Conservation (phyloP, 768 basidiomycete genomes). For the Daedalea quercina region DNA sequence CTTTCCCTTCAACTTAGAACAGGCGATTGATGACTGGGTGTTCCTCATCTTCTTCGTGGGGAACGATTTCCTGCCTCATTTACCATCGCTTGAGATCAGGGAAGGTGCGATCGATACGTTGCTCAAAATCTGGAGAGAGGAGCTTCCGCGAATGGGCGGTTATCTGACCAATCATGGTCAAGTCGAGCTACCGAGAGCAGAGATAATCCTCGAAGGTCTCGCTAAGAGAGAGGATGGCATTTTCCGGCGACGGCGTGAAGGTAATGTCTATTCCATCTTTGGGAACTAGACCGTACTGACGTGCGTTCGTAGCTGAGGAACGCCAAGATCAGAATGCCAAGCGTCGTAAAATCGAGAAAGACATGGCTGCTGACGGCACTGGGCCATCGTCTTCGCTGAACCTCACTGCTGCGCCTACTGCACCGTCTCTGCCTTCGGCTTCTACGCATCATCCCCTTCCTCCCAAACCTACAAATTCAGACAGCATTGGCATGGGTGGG, state of each 20-base stretch:
- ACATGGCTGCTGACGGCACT: conserved; percentile 20
- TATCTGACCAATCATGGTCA: conserved; percentile 92
- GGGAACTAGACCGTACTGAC: conserved; percentile 4
- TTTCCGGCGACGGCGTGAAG: conserved; percentile 85
- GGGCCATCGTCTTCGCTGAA: conserved; percentile 46
- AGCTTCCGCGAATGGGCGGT: conserved; percentile 93
- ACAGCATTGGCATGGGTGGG: conserved; percentile 3
- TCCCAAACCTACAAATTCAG: conserved; percentile 49
- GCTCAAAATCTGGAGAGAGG: conserved; percentile 91
- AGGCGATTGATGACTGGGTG: conserved; percentile 99
- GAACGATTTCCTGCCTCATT: conserved; percentile 97
- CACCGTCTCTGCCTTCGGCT: conserved; percentile 19
- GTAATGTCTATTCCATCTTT: conserved; percentile 31
- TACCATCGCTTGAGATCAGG: conserved; percentile 96
- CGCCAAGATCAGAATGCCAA: conserved; percentile 90
- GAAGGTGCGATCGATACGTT: conserved; percentile 99
- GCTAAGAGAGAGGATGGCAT: conserved; percentile 95
- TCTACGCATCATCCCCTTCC: conserved; percentile 17
- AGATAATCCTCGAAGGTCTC: conserved; percentile 93
- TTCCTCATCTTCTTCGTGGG: conserved; percentile 99
- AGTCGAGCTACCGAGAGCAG: conserved; percentile 77
- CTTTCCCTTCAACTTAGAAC: conserved; percentile 90
- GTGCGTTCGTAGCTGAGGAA: conserved; percentile 66
- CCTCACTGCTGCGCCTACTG: conserved; percentile 39
- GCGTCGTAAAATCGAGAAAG: conserved; percentile 67